phyloP scores from a whole-genome alignment of 805 yeast genomes.

The Metschnikowia dekortorum region DNA sequence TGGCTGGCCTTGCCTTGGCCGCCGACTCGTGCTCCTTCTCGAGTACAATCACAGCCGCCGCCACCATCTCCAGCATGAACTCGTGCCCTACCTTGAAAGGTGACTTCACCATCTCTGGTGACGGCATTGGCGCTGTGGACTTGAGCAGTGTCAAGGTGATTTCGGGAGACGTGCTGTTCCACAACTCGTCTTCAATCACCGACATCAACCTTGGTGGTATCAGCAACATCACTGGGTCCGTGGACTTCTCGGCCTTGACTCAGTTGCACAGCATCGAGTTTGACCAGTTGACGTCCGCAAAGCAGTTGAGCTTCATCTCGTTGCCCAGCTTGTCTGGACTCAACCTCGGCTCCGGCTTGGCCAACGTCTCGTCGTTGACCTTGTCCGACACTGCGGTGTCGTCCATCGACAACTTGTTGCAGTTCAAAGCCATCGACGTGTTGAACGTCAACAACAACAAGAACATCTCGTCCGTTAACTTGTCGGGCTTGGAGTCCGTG shows the following conservation, averaged over 20 bases:
- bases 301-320: constrained; percentile 32
- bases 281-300: constrained; percentile 25
- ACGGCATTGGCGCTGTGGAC: constrained; percentile 26
- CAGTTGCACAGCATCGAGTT: constrained; percentile 37
- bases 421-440: constrained; percentile 27
- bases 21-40: constrained; percentile 33
- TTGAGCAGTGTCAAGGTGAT: constrained; percentile 27
- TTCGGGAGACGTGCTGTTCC: constrained; percentile 29
- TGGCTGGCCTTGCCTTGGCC: constrained; percentile 9
- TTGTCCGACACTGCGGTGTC: constrained; percentile 41
- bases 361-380: constrained; percentile 29
- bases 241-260: constrained; percentile 34
- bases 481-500: constrained; percentile 28
- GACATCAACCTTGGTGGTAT: constrained; percentile 28
- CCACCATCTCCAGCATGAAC: constrained; percentile 29
- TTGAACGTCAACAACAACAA: constrained; percentile 43
- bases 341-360: constrained; percentile 34
- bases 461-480: constrained; percentile 35
- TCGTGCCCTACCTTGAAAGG: constrained; percentile 42
- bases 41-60: constrained; percentile 37
- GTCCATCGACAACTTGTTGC: constrained; percentile 28
- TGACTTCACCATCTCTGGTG: constrained; percentile 34
- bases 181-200: constrained; percentile 38
- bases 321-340: constrained; percentile 39
- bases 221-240: constrained; percentile 32